Base-by-base conservation (phyloP, 2,329 filamentous ascomycete species). In the Fusarium irregulare region DNA sequence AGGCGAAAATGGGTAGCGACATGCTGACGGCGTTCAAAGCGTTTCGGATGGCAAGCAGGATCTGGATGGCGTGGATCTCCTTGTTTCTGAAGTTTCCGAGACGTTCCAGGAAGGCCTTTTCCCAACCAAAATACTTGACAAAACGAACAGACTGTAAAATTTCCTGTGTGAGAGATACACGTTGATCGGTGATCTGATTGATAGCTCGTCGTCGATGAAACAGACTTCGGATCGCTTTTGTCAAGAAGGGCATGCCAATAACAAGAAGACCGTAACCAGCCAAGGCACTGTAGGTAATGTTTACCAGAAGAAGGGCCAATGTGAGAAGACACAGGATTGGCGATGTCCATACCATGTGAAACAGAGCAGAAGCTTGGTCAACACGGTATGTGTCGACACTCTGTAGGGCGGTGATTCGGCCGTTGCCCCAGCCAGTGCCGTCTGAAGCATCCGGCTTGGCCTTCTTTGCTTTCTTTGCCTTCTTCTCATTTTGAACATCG, bases 41-140 rank as follows among this genome's bases (percentile, higher is more conserved):
- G 77, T 97, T 97, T 73, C 94, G 88, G 71, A 97, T 93, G 2
- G 92, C 89, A 28, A 98, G 83, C 47, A 98, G 82, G 16, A 93
- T 83, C 78, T 97, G 94, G 61, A 98, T 94, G n/a, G 91, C 88
- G 60, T 86, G 83, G 65, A 98, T 94, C 79, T 98, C 95, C 64
- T 86, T 87, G 55, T 85, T 85, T 61, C 95, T 89, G 66, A 97
- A 92, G 25, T 89, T 86, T 51, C 89, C 88, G 18, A 98, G 85
- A 16, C 94, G 89, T 53, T 89, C 85, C 14, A 98, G 83, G 76
- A 98, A 98, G 34, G 93, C 92, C 61, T 87, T 91, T 78, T 98
- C 95, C 95, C 95, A 98, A 10, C 94, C 94, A 77, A 98, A 98
- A 79, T 89, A 98, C 79, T 98, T 98, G 81, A 98, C 95, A 76